Evolutionary conservation across 257 asterid genomes (phyloP).

Genomic region (Misopates orontium): DNA sequence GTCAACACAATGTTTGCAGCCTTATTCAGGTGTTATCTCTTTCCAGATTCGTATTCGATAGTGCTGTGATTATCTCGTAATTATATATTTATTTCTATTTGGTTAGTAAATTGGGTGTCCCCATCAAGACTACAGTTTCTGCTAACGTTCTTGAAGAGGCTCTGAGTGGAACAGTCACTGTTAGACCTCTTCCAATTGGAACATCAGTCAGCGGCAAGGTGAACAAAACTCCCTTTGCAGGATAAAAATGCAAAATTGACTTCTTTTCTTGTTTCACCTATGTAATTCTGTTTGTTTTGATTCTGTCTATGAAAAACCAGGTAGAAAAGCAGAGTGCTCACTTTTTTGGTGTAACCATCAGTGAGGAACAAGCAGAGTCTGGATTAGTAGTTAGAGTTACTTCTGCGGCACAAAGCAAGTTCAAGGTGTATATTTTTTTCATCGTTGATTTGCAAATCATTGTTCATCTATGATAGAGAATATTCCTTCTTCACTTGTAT

Average conservation of each 20-base stretch:
- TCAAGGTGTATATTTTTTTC: slow-evolving; percentile 57
- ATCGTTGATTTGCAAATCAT: neutral
- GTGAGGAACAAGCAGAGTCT: slow-evolving; percentile 89
- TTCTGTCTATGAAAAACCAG: slow-evolving; percentile 40
- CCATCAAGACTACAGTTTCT: slow-evolving; percentile 96
- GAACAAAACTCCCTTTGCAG: slow-evolving; percentile 7
- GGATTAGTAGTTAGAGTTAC: slow-evolving; percentile 94
- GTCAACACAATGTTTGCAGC: slow-evolving; percentile 99
- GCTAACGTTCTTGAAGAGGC: slow-evolving; percentile 99
- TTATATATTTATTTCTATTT: slow-evolving; percentile 24
- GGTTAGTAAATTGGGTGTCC: slow-evolving; percentile 92
- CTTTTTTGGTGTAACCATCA: slow-evolving; percentile 93
- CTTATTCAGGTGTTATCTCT: slow-evolving; percentile 69
- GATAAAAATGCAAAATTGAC: slow-evolving; percentile 12
- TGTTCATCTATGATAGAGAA: slow-evolving; percentile 12
- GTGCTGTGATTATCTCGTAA: slow-evolving; percentile 20
- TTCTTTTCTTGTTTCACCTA: slow-evolving; percentile 19
- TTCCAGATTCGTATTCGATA: neutral
- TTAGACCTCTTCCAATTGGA: slow-evolving; percentile 96
- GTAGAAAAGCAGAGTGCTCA: slow-evolving; percentile 98
- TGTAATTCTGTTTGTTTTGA: slow-evolving; percentile 20
- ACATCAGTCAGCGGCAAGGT: slow-evolving; percentile 96
- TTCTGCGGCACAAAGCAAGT: slow-evolving; percentile 96
- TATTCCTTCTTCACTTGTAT: slow-evolving; percentile 13
- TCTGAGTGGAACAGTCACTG: slow-evolving; percentile 90